Evolutionary conservation across 2,329 filamentous ascomycete species (phyloP).

Genomic region (Aureobasidium leucospermi): DNA sequence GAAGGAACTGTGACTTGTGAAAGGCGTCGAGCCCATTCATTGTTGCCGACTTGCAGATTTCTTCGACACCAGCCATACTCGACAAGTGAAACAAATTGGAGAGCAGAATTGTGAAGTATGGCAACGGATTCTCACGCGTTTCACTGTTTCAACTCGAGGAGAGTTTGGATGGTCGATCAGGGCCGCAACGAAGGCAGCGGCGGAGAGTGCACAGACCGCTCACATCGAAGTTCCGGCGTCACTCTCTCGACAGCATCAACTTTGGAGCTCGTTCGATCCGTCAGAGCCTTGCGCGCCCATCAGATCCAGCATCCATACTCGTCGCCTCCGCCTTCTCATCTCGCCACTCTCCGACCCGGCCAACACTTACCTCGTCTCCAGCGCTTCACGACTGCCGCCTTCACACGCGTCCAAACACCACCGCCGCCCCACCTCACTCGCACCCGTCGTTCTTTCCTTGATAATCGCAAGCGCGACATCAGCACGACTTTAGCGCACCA

Average conservation of each 20-base stretch:
- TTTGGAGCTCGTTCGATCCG: neutral
- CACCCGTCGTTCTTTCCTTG: neutral
- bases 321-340: neutral
- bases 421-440: neutral
- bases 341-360: no score
- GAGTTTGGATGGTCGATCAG: no score
- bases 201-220: neutral
- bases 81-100: no score
- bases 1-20: neutral
- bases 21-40: neutral
- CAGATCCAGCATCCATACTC: conserved; percentile 1
- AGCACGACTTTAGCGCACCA: neutral
- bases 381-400: neutral
- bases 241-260: neutral
- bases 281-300: conserved; percentile 3
- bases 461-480: neutral
- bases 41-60: no score
- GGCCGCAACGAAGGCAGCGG: neutral
- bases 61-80: no score
- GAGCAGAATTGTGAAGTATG: no score
- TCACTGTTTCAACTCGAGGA: neutral
- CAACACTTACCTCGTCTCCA: neutral
- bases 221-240: neutral
- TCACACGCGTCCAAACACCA: neutral
- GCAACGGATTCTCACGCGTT: no score